phyloP scores from a whole-genome alignment of 2,329 filamentous ascomycete species.

The Penicillium concentricum region DNA sequence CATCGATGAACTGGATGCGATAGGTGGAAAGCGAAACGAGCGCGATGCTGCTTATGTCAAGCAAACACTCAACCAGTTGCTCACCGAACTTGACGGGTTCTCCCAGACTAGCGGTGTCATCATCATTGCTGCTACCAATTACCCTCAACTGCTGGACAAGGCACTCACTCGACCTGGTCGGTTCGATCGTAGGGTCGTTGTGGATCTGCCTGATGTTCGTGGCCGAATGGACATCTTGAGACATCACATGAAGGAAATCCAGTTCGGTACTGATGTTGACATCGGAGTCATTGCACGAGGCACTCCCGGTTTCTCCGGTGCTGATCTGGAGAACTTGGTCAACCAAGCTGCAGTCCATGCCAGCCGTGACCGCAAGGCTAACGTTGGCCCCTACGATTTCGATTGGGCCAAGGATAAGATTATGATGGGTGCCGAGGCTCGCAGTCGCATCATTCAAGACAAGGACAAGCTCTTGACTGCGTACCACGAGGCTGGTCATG shows the following conservation, averaged over 20 bases:
- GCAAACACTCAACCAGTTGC: conserved; percentile 93
- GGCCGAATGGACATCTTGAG: conserved; percentile 90
- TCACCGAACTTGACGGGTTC: conserved; percentile 96
- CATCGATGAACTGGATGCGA: conserved; percentile 91
- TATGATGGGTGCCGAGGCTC: conserved; percentile 91
- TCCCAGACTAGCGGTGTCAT: conserved; percentile 93
- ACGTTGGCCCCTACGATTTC: conserved; percentile 76
- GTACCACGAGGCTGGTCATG: conserved; percentile 94
- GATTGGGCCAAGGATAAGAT: conserved; percentile 99
- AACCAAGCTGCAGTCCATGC: conserved; percentile 95
- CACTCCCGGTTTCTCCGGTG: conserved; percentile 89
- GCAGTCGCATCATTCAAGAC: conserved; percentile 82
- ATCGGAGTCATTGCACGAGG: conserved; percentile 79
- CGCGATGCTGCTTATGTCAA: conserved; percentile 93
- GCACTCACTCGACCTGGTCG: conserved; percentile 90
- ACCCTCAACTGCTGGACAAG: conserved; percentile 90
- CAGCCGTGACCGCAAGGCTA: conserved; percentile 76
- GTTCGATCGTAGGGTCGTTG: conserved; percentile 89
- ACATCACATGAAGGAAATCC: conserved; percentile 91
- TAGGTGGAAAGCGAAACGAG: conserved; percentile 90
- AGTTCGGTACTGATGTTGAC: conserved; percentile 76
- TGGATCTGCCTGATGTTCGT: conserved; percentile 86
- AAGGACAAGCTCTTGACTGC: conserved; percentile 96
- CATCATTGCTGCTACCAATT: conserved; percentile 94
- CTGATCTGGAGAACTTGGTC: conserved; percentile 93